Evolutionary conservation across 2,329 filamentous ascomycete genomes (phyloP).

Genomic region (Elsinoe arachidis): DNA sequence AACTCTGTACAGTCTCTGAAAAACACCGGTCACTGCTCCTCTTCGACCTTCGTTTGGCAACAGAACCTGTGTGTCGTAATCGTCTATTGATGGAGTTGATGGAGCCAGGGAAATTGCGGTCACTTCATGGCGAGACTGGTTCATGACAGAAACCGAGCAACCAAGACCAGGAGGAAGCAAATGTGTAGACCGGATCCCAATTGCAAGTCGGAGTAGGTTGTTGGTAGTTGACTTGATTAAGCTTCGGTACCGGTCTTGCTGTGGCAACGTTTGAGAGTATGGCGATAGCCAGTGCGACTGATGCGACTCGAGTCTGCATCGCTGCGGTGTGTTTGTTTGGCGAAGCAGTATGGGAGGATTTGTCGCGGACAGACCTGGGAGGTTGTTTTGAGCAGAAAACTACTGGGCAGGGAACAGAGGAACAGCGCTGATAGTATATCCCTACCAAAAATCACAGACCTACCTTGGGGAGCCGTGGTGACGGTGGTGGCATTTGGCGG

Average conservation of each 20-base stretch:
- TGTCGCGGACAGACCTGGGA: no score
- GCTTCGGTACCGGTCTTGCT: background rate
- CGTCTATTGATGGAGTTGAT: no score
- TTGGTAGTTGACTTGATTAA: background rate
- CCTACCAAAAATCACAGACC: background rate
- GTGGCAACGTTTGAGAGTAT: background rate
- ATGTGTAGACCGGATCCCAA: background rate
- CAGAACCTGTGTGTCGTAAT: background rate
- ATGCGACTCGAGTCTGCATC: background rate
- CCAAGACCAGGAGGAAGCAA: conserved; percentile 5
- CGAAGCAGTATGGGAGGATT: no score
- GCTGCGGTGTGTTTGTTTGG: no score
- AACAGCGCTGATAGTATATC: no score
- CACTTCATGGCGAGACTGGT: background rate
- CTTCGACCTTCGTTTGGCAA: no score
- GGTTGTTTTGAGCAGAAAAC: no score
- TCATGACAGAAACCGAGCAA: background rate
- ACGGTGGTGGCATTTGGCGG: background rate
- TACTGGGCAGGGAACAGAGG: no score
- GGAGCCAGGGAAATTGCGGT: no score
- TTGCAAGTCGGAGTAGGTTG: background rate
- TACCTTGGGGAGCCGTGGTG: background rate
- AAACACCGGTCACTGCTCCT: no score
- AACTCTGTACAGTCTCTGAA: no score
- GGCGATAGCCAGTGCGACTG: background rate